A percentile compares a stretch with the other conserved stretches of the same genome.
These are phyloP conservation scores for Blastobotrys petasosporus DNA, from an alignment of 1,139 yeast genomes.

Conservation along the genomic window DNA sequence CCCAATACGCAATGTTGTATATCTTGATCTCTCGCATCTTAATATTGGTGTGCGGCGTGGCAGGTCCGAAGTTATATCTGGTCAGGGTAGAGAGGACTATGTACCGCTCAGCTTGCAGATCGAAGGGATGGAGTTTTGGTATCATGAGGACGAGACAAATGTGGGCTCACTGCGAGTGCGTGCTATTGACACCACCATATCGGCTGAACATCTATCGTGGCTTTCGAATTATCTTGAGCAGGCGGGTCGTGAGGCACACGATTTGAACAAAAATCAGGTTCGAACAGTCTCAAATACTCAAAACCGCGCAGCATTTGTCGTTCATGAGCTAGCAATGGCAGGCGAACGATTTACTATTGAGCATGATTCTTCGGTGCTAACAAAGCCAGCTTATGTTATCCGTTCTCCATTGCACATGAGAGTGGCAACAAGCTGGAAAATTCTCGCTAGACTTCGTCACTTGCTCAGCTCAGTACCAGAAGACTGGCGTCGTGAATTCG, in stretches of 20 bases:
- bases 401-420: slow-evolving; percentile 72
- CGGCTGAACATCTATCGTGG: slow-evolving; percentile 25
- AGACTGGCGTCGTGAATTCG: slow-evolving; percentile 39
- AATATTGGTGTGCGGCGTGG: slow-evolving; percentile 23
- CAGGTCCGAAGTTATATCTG: not conserved
- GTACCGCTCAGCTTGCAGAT: slow-evolving; percentile 26
- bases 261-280: slow-evolving; percentile 9
- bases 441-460: slow-evolving; percentile 71
- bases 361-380: slow-evolving; percentile 83
- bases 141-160: slow-evolving; percentile 22
- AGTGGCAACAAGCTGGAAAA: slow-evolving; percentile 81
- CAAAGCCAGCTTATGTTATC: slow-evolving; percentile 79
- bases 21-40: slow-evolving; percentile 21
- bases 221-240: slow-evolving; percentile 22
- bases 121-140: slow-evolving; percentile 29
- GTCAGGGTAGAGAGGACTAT: slow-evolving; percentile 13
- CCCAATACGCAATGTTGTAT: slow-evolving; percentile 20
- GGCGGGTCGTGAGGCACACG: slow-evolving; percentile 18
- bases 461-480: slow-evolving; percentile 56
- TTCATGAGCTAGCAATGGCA: slow-evolving; percentile 56
- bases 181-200: slow-evolving; percentile 25
- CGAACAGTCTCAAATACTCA: slow-evolving; percentile 8
- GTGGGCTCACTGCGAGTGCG: slow-evolving; percentile 27
- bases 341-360: slow-evolving; percentile 55
- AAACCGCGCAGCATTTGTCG: slow-evolving; percentile 31